These are phyloP conservation scores for Dichomitus squalens DNA, from an alignment of 1,284 basidiomycete genomes.

Conservation along the genomic window DNA sequence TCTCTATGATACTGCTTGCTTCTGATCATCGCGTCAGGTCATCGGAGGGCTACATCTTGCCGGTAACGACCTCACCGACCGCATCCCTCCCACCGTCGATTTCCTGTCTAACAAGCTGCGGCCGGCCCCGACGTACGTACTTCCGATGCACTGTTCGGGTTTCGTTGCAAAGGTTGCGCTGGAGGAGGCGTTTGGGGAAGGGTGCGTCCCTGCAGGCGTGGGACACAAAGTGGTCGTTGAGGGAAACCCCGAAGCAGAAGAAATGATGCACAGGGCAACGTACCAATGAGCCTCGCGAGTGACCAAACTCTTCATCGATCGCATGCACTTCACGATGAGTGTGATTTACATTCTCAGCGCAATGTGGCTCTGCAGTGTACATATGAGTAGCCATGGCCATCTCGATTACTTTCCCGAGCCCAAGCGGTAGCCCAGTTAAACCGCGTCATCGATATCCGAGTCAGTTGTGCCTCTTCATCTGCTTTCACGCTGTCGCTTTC, in stretches of 20 bases:
- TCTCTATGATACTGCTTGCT: neutral
- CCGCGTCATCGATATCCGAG: no score
- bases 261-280: conserved; percentile 35
- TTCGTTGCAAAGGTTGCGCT: conserved; percentile 73
- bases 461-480: no score
- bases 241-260: conserved; percentile 43
- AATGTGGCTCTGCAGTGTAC: no score
- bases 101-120: conserved; percentile 63
- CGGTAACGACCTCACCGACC: conserved; percentile 58
- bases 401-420: no score
- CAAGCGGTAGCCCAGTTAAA: no score
- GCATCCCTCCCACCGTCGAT: conserved; percentile 70
- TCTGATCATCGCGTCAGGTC: conserved; percentile 43
- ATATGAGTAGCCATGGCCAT: no score
- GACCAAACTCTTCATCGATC: no score
- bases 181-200: conserved; percentile 67
- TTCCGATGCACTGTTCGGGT: conserved; percentile 86
- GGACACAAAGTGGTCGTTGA: conserved; percentile 64
- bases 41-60: conserved; percentile 83
- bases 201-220: conserved; percentile 75
- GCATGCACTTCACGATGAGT: conserved; percentile 1
- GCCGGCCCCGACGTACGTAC: conserved; percentile 68
- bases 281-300: neutral
- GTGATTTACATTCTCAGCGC: no score
- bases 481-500: no score